Conservation (phyloP, 352 stramenopile genomes). For the Achlya hypogyna region DNA sequence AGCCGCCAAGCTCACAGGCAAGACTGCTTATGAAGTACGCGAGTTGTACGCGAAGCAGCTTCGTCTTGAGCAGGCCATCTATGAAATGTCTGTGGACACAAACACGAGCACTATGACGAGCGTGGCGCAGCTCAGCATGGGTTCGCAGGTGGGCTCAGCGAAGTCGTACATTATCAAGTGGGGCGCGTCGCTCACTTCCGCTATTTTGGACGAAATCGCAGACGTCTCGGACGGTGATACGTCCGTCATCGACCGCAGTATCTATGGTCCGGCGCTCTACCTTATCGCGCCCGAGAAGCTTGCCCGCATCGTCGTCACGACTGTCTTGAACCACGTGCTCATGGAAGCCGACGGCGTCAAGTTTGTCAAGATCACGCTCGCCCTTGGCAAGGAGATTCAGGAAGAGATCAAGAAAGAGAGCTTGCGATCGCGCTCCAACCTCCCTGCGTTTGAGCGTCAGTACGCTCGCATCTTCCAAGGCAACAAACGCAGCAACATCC, state of each 20-base stretch:
- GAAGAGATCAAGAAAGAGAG: conserved; percentile 65
- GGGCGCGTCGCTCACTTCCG: background rate
- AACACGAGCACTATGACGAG: conserved; percentile 15
- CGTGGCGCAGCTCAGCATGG: background rate
- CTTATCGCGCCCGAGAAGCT: conserved; percentile 47
- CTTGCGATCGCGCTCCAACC: conserved; percentile 22
- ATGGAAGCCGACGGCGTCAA: conserved; percentile 56
- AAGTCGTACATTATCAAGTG: conserved; percentile 18
- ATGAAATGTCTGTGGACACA: conserved; percentile 73
- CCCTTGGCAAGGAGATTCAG: conserved; percentile 64
- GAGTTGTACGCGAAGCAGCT: conserved; percentile 66
- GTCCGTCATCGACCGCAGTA: conserved; percentile 47
- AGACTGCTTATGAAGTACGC: conserved; percentile 36
- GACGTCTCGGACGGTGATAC: conserved; percentile 27
- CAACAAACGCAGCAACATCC: conserved; percentile 23
- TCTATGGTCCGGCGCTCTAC: conserved; percentile 58
- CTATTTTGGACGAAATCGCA: background rate
- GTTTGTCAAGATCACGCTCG: conserved; percentile 71
- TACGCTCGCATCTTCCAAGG: conserved; percentile 27
- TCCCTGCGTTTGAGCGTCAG: conserved; percentile 18
- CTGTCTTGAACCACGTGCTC: conserved; percentile 63
- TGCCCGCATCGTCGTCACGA: conserved; percentile 49
- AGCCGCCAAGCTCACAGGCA: conserved; percentile 36
- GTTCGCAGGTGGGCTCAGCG: background rate
- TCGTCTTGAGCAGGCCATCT: conserved; percentile 66